phyloP scores from a whole-genome alignment of 2,329 filamentous ascomycete species.

The Fusarium chuoi region DNA sequence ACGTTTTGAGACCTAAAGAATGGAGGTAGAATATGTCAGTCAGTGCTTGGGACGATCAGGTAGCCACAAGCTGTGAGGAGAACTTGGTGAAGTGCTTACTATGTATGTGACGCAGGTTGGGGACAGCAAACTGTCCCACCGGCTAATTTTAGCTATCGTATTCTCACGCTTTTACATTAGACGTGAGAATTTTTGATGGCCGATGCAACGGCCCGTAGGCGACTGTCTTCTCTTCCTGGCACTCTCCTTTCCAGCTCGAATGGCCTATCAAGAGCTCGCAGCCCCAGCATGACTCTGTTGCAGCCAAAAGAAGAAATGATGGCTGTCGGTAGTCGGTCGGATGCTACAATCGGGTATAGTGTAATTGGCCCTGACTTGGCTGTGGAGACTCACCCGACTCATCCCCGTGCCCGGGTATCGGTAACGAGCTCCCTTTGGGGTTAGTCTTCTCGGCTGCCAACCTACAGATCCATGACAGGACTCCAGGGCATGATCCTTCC shows the following conservation, averaged over 20 bases:
- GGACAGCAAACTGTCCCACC: background rate
- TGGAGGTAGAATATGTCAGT: background rate
- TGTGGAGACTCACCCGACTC: background rate
- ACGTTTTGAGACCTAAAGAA: background rate
- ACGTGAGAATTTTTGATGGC: background rate
- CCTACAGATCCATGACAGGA: background rate
- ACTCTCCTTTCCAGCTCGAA: background rate
- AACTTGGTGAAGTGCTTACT: background rate
- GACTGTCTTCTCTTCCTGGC: too few species aligned
- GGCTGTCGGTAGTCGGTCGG: background rate
- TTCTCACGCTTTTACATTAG: background rate
- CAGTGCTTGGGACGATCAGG: too few species aligned
- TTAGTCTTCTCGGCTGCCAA: background rate
- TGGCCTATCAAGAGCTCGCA: background rate
- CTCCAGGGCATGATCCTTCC: background rate
- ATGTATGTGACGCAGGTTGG: background rate
- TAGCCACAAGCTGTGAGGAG: background rate
- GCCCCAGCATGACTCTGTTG: background rate
- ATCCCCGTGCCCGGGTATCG: background rate
- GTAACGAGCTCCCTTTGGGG: background rate
- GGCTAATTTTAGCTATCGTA: background rate
- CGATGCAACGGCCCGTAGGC: background rate
- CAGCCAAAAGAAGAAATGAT: background rate
- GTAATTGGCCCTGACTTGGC: background rate
- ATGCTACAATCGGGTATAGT: background rate